phyloP scores from a whole-genome alignment of 2,329 filamentous ascomycete genomes.

The Aspergillus transmontanensis region DNA sequence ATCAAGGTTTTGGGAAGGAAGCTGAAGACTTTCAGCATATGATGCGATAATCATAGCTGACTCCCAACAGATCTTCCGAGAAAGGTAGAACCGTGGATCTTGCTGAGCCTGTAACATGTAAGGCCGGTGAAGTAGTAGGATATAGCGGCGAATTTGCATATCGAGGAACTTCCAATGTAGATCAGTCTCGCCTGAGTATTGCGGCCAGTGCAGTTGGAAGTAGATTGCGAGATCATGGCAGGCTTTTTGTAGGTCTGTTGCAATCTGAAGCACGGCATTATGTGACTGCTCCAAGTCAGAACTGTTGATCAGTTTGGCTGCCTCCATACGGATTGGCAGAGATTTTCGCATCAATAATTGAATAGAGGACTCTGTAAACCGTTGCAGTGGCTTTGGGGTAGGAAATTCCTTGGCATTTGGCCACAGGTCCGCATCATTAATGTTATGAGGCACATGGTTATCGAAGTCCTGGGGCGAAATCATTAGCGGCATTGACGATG shows the following conservation, averaged over 20 bases:
- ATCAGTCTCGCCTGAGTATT: neutral
- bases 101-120: constrained; percentile 18
- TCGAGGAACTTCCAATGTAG: constrained; percentile 18
- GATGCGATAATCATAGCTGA: constrained; percentile 23
- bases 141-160: constrained; percentile 19
- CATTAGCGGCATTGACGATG: constrained; percentile 9
- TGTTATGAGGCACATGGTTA: constrained; percentile 23
- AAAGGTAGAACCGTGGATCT: constrained; percentile 20
- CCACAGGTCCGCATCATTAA: constrained; percentile 28
- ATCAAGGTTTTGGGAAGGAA: constrained; percentile 13
- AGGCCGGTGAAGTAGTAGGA: constrained; percentile 20
- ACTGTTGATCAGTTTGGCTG: constrained; percentile 10
- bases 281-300: constrained; percentile 13
- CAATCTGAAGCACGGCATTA: constrained; percentile 18
- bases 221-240: constrained; percentile 15
- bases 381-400: constrained; percentile 13
- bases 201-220: constrained; percentile 1
- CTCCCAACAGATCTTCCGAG: constrained; percentile 22
- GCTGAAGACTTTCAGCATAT: constrained; percentile 17
- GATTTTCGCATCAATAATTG: constrained; percentile 22
- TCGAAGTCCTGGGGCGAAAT: constrained; percentile 11
- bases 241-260: constrained; percentile 14
- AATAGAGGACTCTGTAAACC: constrained; percentile 25
- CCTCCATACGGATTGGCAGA: constrained; percentile 10
- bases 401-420: constrained; percentile 18